Percentiles rank a stretch among this genome's conserved stretches.
These are phyloP conservation scores for Acer campestre DNA, from an alignment of 345 rosid species.

Conservation along the genomic window DNA sequence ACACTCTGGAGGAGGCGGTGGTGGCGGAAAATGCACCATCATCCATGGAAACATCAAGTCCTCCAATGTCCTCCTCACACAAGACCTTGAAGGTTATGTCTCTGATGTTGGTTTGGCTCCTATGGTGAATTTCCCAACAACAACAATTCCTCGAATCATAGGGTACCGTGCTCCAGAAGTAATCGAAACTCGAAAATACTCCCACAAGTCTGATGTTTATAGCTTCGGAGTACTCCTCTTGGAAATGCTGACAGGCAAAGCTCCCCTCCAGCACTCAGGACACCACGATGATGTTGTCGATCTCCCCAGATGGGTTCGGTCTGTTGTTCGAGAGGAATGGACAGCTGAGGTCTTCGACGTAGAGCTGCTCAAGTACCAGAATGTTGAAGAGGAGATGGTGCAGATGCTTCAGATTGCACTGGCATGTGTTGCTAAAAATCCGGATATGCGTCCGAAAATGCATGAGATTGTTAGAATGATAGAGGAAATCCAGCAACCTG, in stretches of 20 bases:
- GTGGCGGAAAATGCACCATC: slow-evolving; percentile 34
- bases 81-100: slow-evolving; percentile 60
- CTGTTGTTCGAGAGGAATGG: slow-evolving; percentile 88
- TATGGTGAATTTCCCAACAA: slow-evolving; percentile 53
- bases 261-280: slow-evolving; percentile 63
- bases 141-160: slow-evolving; percentile 36
- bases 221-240: slow-evolving; percentile 86
- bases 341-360: slow-evolving; percentile 89
- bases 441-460: slow-evolving; percentile 64
- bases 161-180: slow-evolving; percentile 85
- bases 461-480: slow-evolving; percentile 68
- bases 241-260: slow-evolving; percentile 77
- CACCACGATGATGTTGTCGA: slow-evolving; percentile 53
- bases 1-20: slow-evolving; percentile 45
- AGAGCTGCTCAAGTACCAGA: slow-evolving; percentile 63
- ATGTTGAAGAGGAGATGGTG: slow-evolving; percentile 81
- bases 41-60: slow-evolving; percentile 81
- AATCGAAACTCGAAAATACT: slow-evolving; percentile 55
- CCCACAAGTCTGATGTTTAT: slow-evolving; percentile 75
- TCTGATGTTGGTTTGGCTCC: slow-evolving; percentile 67
- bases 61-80: slow-evolving; percentile 62
- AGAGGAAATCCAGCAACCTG: slow-evolving; percentile 58
- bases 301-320: slow-evolving; percentile 87
- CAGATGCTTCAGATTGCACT: slow-evolving; percentile 83
- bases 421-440: slow-evolving; percentile 60